Percentiles rank a stretch among this genome's conserved stretches.
Evolutionary conservation across 1,284 basidiomycete species (phyloP).

Genomic region (Trametes pubescens): DNA sequence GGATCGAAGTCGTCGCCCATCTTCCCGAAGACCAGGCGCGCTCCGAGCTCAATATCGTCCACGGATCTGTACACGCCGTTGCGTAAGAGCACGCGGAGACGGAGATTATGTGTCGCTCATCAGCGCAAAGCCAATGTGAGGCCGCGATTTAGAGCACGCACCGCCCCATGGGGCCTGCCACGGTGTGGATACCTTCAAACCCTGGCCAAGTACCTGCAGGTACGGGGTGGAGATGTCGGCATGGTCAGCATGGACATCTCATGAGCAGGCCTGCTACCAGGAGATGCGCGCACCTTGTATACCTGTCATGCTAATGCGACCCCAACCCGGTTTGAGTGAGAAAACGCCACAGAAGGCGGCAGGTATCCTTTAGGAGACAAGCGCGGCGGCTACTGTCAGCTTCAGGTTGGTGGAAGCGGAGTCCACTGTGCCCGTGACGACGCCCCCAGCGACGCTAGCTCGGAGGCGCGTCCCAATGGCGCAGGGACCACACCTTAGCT

Average conservation of each 20-base stretch:
- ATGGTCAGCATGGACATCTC: neutral
- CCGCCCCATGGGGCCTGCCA: conserved; percentile 82
- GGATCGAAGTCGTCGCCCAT: conserved; percentile 51
- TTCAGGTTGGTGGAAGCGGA: neutral
- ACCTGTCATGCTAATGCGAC: conserved; percentile 61
- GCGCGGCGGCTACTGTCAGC: neutral
- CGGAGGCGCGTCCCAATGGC: neutral
- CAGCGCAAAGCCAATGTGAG: neutral
- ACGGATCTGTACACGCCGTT: conserved; percentile 56
- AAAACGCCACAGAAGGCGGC: conserved; percentile 84
- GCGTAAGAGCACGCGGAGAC: neutral
- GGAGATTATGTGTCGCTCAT: neutral
- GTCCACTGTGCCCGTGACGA: neutral
- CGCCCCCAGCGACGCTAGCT: neutral
- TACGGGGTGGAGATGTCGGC: neutral
- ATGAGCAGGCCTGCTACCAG: neutral
- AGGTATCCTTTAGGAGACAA: conserved; percentile 69
- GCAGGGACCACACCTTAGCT: neutral
- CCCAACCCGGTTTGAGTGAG: conserved; percentile 75
- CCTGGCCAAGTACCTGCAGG: conserved; percentile 60
- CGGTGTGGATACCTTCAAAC: conserved; percentile 69
- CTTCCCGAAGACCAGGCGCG: conserved; percentile 62
- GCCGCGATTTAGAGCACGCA: conserved; percentile 36
- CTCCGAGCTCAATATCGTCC: conserved; percentile 69
- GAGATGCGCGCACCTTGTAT: conserved; percentile 49